phyloP scores from a whole-genome alignment of 2,329 filamentous ascomycete species.

The Alternaria incomplexa region DNA sequence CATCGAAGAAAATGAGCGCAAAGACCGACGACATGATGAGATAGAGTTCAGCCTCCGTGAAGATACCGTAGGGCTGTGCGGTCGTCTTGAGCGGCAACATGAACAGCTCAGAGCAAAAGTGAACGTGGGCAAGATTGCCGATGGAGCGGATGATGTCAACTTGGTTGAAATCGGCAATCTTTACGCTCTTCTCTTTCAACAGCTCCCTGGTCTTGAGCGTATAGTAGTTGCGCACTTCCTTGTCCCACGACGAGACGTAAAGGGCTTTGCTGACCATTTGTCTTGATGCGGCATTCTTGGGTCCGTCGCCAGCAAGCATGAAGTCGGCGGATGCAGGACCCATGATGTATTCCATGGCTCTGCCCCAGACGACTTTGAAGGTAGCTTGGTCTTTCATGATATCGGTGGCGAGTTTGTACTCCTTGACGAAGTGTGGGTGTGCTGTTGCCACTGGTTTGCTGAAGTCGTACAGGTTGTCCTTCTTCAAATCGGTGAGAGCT shows the following conservation, averaged over 20 bases:
- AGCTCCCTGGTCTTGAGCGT: conserved; percentile 66
- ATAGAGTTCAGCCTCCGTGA: conserved; percentile 62
- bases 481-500: conserved; percentile 71
- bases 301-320: conserved; percentile 56
- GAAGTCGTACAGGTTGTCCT: conserved; percentile 73
- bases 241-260: conserved; percentile 66
- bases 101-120: conserved; percentile 63
- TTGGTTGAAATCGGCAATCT: conserved; percentile 66
- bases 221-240: conserved; percentile 73
- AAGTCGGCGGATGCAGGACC: conserved; percentile 62
- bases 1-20: conserved; percentile 61
- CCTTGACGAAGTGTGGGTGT: conserved; percentile 61
- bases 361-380: conserved; percentile 71
- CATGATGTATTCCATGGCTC: conserved; percentile 68
- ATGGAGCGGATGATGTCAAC: conserved; percentile 72
- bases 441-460: conserved; percentile 61
- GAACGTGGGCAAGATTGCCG: conserved; percentile 60
- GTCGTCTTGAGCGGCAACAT: conserved; percentile 62
- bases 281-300: conserved; percentile 39
- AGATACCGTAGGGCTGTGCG: conserved; percentile 57
- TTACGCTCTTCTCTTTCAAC: conserved; percentile 69
- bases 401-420: conserved; percentile 66
- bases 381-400: conserved; percentile 66
- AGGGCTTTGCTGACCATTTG: conserved; percentile 59
- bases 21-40: conserved; percentile 61